Conservation (phyloP, 2,329 filamentous ascomycete genomes). For the Elsinoe australis region DNA sequence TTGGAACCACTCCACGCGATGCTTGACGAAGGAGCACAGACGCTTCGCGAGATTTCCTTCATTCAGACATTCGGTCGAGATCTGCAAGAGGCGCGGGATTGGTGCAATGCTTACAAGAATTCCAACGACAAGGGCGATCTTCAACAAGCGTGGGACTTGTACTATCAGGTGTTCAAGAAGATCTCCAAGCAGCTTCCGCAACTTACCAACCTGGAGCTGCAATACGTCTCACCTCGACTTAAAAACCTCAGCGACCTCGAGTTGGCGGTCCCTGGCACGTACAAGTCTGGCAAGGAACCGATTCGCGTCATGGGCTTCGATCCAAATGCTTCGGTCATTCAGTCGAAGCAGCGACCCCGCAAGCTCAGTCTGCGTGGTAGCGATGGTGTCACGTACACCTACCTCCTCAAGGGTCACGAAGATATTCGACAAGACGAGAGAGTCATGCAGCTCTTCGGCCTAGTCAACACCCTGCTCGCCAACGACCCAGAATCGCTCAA, state of each 20-base stretch:
- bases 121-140: constrained; percentile 89
- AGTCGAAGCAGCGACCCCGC: constrained; percentile 90
- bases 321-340: constrained; percentile 81
- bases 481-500: constrained; percentile 97
- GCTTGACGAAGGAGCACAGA: constrained; percentile 70
- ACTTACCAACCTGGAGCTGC: constrained; percentile 83
- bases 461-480: constrained; percentile 89
- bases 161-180: constrained; percentile 96
- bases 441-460: constrained; percentile 97
- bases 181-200: constrained; percentile 91
- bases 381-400: constrained; percentile 80
- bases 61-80: constrained; percentile 95
- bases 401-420: constrained; percentile 95
- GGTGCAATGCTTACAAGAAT: constrained; percentile 84
- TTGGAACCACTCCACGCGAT: constrained; percentile 86
- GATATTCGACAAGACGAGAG: constrained; percentile 98
- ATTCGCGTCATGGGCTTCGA: constrained; percentile 87
- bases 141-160: constrained; percentile 97
- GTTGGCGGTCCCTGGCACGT: constrained; percentile 91
- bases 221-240: constrained; percentile 93
- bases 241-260: constrained; percentile 79
- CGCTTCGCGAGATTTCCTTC: constrained; percentile 91
- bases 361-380: constrained; percentile 84
- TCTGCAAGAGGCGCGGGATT: constrained; percentile 87
- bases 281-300: constrained; percentile 70